Evolutionary conservation across 768 basidiomycete species (phyloP), one percentile per base, ranked within the genome.

Genomic region (Tremella fuciformis): DNA sequence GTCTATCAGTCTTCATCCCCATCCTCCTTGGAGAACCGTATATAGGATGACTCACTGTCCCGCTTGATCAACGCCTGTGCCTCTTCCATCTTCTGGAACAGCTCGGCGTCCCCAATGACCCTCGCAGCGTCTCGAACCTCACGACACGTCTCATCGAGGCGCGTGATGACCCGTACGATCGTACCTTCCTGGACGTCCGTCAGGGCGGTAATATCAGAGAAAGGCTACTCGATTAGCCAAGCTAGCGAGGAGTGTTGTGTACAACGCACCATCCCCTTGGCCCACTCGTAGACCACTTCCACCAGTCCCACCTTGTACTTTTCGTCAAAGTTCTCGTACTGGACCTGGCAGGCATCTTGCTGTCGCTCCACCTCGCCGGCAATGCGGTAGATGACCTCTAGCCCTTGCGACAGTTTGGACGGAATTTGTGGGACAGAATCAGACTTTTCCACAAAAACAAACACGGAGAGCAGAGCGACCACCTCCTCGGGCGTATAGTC

Each of bases 231-330:
- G n/a, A 39, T 13, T 16, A 63, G 47, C 13, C 3, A 53, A 47
- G 13, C 13, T 40, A 13, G 26, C 24, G 39, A 41, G 2, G 42
- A 13, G 8, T n/a, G 8, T 7, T 2, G 8, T n/a, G 8, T 7
- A 16, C 6, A 13, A 71, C 85, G 66, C 67, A 94, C 94, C 93
- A 94, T 97, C 54, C 96, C 96, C 76, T 88, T 91, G 0, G 96
- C 93, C 96, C 96, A 99, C 77, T 98, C 96, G 72, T 98, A 97
- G 7, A 97, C 96, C 1, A 94, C 96, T 73, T 99, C 94, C 8
- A 90, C 84, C 21, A 99, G 80, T 7, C 96, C 96, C 61, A 88
- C 88, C 76, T 96, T 97, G 66, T 93, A 84, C 58, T 80, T 84
- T 48, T 84, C 83, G 53, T 86, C 84, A 73, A 88, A 89, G 58